Base-by-base conservation (phyloP, 177 flowering plant genomes). In the Vitis hybrid region DNA sequence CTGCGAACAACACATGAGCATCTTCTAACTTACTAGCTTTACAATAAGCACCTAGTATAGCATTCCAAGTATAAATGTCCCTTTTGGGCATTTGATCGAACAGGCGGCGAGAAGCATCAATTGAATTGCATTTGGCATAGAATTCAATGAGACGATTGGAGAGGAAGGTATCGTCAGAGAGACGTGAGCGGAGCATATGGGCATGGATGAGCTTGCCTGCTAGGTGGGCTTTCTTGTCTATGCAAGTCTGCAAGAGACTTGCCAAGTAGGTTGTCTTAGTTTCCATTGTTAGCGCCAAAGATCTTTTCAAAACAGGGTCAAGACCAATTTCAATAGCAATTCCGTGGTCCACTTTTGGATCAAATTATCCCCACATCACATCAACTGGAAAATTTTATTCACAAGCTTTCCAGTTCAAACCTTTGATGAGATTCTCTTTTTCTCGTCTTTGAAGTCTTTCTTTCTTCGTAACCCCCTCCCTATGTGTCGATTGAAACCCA, bases 111-210 rank as follows among this genome's bases (percentile, higher is more conserved):
- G 94, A 83, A 13, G 55, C 67, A 2, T 3, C 63, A 0, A 68
- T 14, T n/a, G 74, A 35, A 49, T 74, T 76, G 65, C 90, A 89
- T 65, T 77, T 84, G 2, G 86, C 80, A 72, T 90, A 90, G 0
- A 90, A 69, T 17, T 90, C 92, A 12, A 90, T 78, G 63, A 94
- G 85, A 58, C 88, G 88, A 75, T 91, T 94, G 11, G 75, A 84
- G 20, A 90, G 80, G 49, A 86, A 90, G 21, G 84, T 81, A 60
- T 90, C 83, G 7, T 71, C 2, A 66, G 70, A 70, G 30, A 84
- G 77, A 21, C 82, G 83, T 11, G 69, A 50, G 2, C 88, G 85
- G 57, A 90, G 63, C n/a, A 87, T 78, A 56, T 76, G 80, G 51
- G 87, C 86, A 55, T 90, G 96, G 48, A 91, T 68, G 64, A 84